A percentile compares a stretch with the other conserved stretches of the same genome.
phyloP scores from a whole-genome alignment of 176 grass and related monocot species.

The Stipa capillata region DNA sequence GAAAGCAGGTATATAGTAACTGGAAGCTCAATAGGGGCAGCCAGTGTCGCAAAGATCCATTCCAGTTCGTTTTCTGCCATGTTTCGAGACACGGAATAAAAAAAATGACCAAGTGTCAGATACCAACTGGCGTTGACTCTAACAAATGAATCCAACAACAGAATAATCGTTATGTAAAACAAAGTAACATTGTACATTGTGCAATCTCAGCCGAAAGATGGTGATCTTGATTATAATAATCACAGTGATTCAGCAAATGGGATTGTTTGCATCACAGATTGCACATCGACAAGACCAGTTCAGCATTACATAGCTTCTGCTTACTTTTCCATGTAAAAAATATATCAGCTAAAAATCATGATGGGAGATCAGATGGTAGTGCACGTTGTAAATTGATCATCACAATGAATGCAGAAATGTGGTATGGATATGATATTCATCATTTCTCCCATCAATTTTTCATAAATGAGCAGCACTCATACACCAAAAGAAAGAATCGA shows the following conservation, averaged over 20 bases:
- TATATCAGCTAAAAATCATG: not conserved
- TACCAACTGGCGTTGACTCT: slow-evolving; percentile 31
- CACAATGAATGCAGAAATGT: slow-evolving; percentile 35
- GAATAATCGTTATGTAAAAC: not conserved
- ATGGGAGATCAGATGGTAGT: slow-evolving; percentile 57
- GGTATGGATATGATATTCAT: slow-evolving; percentile 35
- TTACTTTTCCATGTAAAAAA: not conserved
- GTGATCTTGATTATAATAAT: slow-evolving; percentile 43
- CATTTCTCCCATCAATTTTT: slow-evolving; percentile 28
- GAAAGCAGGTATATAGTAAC: slow-evolving; percentile 41
- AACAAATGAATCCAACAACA: not conserved
- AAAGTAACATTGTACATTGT: not conserved
- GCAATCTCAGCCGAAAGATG: slow-evolving; percentile 65
- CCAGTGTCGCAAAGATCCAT: slow-evolving; percentile 41
- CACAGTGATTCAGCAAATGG: slow-evolving; percentile 35
- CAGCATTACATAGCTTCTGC: not conserved
- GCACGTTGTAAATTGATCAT: slow-evolving; percentile 38
- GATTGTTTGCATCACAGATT: slow-evolving; percentile 43
- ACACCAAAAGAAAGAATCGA: not conserved
- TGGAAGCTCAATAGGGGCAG: slow-evolving; percentile 14
- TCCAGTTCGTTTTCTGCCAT: slow-evolving; percentile 26
- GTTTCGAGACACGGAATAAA: slow-evolving; percentile 41
- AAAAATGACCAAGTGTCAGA: slow-evolving; percentile 16
- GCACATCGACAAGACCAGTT: not conserved
- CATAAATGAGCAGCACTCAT: not conserved